Evolutionary conservation across 768 basidiomycete species (phyloP), one percentile per base, ranked within the genome.

Genomic region (Postia placenta): DNA sequence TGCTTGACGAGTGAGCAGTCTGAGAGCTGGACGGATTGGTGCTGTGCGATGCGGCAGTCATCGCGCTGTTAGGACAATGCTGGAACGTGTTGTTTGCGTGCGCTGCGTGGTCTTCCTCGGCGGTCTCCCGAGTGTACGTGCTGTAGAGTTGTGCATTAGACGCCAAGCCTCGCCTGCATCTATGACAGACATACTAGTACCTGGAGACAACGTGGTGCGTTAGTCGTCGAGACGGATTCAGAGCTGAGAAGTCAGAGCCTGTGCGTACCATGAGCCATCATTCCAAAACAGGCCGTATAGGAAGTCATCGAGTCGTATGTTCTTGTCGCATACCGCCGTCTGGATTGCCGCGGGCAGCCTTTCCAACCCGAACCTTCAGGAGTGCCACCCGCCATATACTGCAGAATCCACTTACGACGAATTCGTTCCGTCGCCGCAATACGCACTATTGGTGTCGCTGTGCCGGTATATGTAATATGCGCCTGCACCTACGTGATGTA

Each of bases 21-120:
- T n/a, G n/a, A n/a, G n/a, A n/a, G n/a, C n/a, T n/a, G n/a, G n/a
- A n/a, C n/a, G n/a, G n/a, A n/a, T n/a, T n/a, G n/a, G n/a, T n/a
- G n/a, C n/a, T n/a, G n/a, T n/a, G n/a, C n/a, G n/a, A n/a, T n/a
- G n/a, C n/a, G n/a, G n/a, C n/a, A 11, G 41, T 20, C 28, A 23
- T 3, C 38, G 17, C 27, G 54, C 9, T 27, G 33, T 56, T 38
- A 0, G 55, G 45, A 45, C 65, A 66, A 40, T 61, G 57, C 12
- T 61, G 62, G 46, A 64, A 66, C 0, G 63, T 62, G 41, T 66
- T 61, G 56, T 61, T 59, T 17, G 53, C 53, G 25, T 55, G 50
- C 20, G 42, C 47, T 2, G 45, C 46, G n/a, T 65, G 57, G 23
- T 60, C 54, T 11, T 33, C 19, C 9, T 47, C 45, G 2, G 54